phyloP scores from a whole-genome alignment of 2,329 filamentous ascomycete genomes.

The Aspergillus quadrilineatus region DNA sequence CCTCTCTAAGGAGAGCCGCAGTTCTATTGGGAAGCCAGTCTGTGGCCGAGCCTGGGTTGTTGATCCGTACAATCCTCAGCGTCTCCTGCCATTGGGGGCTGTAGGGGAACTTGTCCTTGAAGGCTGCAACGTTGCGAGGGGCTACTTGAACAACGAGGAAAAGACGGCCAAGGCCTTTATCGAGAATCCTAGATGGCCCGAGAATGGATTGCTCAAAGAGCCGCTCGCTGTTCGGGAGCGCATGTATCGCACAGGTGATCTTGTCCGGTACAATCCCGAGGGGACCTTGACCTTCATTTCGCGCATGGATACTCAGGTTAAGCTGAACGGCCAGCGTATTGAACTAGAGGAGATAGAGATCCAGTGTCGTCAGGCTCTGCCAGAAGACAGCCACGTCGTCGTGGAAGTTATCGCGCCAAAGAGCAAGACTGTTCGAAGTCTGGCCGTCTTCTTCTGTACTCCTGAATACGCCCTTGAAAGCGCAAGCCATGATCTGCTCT shows the following conservation, averaged over 20 bases:
- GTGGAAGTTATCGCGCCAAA: constrained; percentile 43
- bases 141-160: constrained; percentile 41
- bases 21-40: constrained; percentile 11
- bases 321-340: constrained; percentile 46
- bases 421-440: neutral
- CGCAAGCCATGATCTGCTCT: neutral
- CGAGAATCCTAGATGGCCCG: constrained; percentile 32
- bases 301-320: constrained; percentile 36
- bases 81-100: constrained; percentile 45
- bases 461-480: neutral
- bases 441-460: constrained; percentile 16
- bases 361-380: constrained; percentile 39
- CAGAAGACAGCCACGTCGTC: constrained; percentile 39
- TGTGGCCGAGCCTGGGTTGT: constrained; percentile 41
- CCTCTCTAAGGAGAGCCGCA: constrained; percentile 26
- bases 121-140: constrained; percentile 46
- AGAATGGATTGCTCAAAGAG: constrained; percentile 22
- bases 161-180: constrained; percentile 38
- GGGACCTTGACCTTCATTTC: constrained; percentile 35
- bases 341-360: constrained; percentile 49
- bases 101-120: constrained; percentile 50
- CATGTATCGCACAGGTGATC: constrained; percentile 38
- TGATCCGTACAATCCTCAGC: constrained; percentile 36
- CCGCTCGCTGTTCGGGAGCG: constrained; percentile 19
- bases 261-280: constrained; percentile 36